Percentiles rank a stretch among this genome's conserved stretches.
These are phyloP conservation scores for Waltiozyma solani DNA, from an alignment of 1,139 yeast genomes.

Conservation along the genomic window DNA sequence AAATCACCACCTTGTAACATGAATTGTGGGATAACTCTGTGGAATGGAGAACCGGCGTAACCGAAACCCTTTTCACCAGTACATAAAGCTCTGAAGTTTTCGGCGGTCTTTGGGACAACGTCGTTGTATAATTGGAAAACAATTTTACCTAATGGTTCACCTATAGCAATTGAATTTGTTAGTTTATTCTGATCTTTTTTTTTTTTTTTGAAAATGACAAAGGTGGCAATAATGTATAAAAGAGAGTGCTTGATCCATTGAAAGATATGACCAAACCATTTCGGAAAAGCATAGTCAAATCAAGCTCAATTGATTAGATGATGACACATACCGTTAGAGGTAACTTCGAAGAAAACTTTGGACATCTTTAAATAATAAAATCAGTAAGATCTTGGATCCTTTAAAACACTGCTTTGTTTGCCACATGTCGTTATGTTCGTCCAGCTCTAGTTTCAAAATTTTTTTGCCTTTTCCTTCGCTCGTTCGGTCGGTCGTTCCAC, in stretches of 20 bases:
- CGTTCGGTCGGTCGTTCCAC: too few species aligned
- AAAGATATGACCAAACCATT: too few species aligned
- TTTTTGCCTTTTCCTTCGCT: too few species aligned
- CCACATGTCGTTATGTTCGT: too few species aligned
- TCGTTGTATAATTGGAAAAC: constrained; percentile 81
- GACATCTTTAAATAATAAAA: constrained; percentile 26
- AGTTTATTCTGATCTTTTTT: background rate
- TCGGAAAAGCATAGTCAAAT: background rate
- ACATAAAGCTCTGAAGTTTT: constrained; percentile 93
- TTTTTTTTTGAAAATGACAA: background rate
- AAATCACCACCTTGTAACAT: constrained; percentile 99
- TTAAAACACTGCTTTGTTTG: background rate
- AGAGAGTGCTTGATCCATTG: too few species aligned
- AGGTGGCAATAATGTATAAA: background rate
- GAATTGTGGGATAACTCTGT: constrained; percentile 97
- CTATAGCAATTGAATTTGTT: constrained; percentile 14
- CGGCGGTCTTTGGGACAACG: constrained; percentile 93
- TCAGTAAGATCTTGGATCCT: background rate
- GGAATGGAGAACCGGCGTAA: constrained; percentile 86
- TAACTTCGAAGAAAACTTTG: constrained; percentile 68
- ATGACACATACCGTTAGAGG: constrained; percentile 47
- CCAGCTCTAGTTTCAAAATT: too few species aligned
- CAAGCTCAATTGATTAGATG: background rate
- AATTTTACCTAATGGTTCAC: constrained; percentile 36
- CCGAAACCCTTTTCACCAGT: constrained; percentile 95